Base-by-base conservation (phyloP, 2,329 filamentous ascomycete genomes). In the Alternaria gansuensis region DNA sequence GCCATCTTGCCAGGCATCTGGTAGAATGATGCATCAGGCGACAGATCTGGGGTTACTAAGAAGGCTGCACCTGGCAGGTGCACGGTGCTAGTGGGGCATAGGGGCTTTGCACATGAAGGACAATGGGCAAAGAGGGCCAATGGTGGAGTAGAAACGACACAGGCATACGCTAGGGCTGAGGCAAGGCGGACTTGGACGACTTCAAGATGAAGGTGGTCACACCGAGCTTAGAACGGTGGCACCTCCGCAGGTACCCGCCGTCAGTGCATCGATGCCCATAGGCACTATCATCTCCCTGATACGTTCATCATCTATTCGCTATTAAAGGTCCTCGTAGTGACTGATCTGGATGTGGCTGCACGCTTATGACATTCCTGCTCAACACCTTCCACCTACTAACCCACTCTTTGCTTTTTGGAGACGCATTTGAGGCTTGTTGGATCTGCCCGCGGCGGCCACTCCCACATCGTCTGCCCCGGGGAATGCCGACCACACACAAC, bases 1-100 rank as follows among this genome's bases (percentile, higher is more conserved):
- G 88, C 87, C 60, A 90, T 97, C 80, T 78, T 97, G 58, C 92
- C 95, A 3, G 91, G 91, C 3, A 80, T 96, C 50, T 84, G 89
- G 75, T 95, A 66, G 44, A 53, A 45, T 48, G 52, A 17, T 13
- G 43, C 13, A 36, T 37, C 43, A 24, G 31, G 49, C 50, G 46
- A 51, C 14, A 21, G 46, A 10, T 33, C 11, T 36, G 14, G 44
- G 13, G 17, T 36, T 17, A 39, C 1, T 24, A 17, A 14, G 10
- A 7, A 39, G 40, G 10, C 10, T 28, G 21, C 28, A 31, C 33
- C 26, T 33, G 21, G 23, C 21, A 46, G 26, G 26, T 40, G 26
- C 17, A 34, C 17, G 44, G 29, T 57, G 51, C 37, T 54, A 21
- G 10, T 17, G 36, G 54, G 50, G 48, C 54, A 60, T 48, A 37